Base-by-base conservation (phyloP, 257 asterid species). In the Gentiana macrophylla region DNA sequence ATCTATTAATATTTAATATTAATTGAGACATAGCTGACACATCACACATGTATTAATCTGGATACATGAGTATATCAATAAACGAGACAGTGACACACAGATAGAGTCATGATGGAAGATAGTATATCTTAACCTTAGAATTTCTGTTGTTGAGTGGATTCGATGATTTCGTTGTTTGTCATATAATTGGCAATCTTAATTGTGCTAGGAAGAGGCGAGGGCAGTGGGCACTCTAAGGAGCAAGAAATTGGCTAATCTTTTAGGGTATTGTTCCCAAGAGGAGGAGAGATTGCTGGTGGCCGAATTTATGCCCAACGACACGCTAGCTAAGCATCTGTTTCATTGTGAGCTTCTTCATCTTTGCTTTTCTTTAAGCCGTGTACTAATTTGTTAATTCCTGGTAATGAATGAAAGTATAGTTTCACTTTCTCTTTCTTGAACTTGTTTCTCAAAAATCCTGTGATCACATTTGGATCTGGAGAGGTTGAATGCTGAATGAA, bases 301-400 rank as follows among this genome's bases (percentile, higher is more conserved):
- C 2, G 83, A 77, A 52, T 77, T 77, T 54, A 74, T 74, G 83
- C 80, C 80, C 45, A 68, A 74, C 49, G 78, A 77, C 24, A 77
- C 83, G 10, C 83, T 77, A 44, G 83, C 83, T 15, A 77, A 56
- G 63, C 83, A 77, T 68, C 69, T 77, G 44, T 77, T 77, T 69
- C 83, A 77, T 52, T 74, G 83, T 77, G 47, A 74, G 83, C 62
- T 52, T 48, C 64, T 48, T 35, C 11, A 5, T 35, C 15, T 35
- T 55, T 6, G 44, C 34, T 32, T 4, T 35, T 50, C 33, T 13
- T 4, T 0, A 3, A 10, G 3, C 1, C 24, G 9, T 15, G 32
- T 1, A 4, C 35, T 13, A 37, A 8, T 37, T 43, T 35, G 38
- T 41, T 38, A 8, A 41, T 37, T 64, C 10, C n/a, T 45, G 45